Conservation (phyloP, 2,329 filamentous ascomycete species). For the Fusarium praegraminearum region DNA sequence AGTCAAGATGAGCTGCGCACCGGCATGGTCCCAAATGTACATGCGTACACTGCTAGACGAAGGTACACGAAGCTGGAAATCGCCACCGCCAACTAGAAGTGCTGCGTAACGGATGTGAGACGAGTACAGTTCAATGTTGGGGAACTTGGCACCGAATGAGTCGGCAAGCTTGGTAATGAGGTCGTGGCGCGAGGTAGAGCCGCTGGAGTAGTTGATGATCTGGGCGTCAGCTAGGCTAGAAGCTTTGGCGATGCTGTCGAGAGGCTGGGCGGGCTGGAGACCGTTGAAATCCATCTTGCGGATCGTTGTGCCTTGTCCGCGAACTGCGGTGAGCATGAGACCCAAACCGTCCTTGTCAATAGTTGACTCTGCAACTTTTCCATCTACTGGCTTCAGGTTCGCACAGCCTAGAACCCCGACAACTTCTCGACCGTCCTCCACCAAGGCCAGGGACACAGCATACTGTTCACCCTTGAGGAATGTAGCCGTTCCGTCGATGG, state of each 20-base stretch:
- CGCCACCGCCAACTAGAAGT: conserved; percentile 53
- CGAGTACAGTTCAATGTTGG: conserved; percentile 56
- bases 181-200: conserved; percentile 49
- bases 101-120: conserved; percentile 56
- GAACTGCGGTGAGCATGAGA: conserved; percentile 52
- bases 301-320: conserved; percentile 49
- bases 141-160: conserved; percentile 50
- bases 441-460: conserved; percentile 69
- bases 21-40: conserved; percentile 66
- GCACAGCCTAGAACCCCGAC: conserved; percentile 72
- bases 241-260: conserved; percentile 41
- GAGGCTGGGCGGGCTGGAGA: conserved; percentile 36
- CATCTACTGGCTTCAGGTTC: conserved; percentile 61
- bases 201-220: conserved; percentile 52
- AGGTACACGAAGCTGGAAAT: conserved; percentile 52
- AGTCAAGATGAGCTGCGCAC: conserved; percentile 67
- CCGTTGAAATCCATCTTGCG: conserved; percentile 43
- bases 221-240: conserved; percentile 43
- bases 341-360: conserved; percentile 53
- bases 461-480: conserved; percentile 73
- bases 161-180: conserved; percentile 50
- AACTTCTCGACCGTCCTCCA: conserved; percentile 68
- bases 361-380: conserved; percentile 52
- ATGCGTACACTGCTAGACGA: conserved; percentile 36
- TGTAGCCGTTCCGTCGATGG: conserved; percentile 72